Evolutionary conservation across 176 grass and related monocot species (phyloP).

Genomic region (Zoysia japonica): DNA sequence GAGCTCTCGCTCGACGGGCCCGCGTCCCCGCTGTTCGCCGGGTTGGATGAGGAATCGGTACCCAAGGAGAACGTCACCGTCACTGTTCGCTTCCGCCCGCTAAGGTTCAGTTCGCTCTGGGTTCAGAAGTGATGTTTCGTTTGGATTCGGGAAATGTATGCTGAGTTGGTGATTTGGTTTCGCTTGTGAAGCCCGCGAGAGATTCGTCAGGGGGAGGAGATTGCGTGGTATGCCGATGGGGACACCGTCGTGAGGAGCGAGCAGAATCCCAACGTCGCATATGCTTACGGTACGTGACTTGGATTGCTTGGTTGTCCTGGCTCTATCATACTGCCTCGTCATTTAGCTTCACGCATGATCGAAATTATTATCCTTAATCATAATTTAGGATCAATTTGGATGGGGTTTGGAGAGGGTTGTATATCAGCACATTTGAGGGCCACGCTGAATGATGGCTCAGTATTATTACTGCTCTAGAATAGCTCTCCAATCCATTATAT

Average conservation of each 20-base stretch:
- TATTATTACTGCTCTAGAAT: not conserved
- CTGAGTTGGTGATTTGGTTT: slow-evolving; percentile 47
- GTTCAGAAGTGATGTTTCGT: not conserved
- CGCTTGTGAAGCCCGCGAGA: slow-evolving; percentile 75
- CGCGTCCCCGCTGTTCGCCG: slow-evolving; percentile 56
- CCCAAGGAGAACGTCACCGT: slow-evolving; percentile 97
- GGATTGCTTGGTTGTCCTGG: not conserved
- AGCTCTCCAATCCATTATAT: not conserved
- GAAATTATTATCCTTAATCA: not conserved
- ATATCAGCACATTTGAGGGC: not conserved
- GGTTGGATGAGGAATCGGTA: slow-evolving; percentile 45
- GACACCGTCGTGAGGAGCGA: slow-evolving; percentile 94
- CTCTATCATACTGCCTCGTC: not conserved
- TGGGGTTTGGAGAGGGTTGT: slow-evolving; percentile 9
- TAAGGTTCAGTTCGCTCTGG: slow-evolving; percentile 55
- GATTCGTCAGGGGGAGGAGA: slow-evolving; percentile 97
- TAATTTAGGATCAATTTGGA: not conserved
- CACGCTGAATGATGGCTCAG: not conserved
- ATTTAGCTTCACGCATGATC: not conserved
- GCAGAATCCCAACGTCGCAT: slow-evolving; percentile 76
- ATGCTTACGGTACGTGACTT: slow-evolving; percentile 83
- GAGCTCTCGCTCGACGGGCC: slow-evolving; percentile 74
- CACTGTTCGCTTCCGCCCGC: slow-evolving; percentile 95
- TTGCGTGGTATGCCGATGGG: slow-evolving; percentile 96
- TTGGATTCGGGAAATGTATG: slow-evolving; percentile 52